Evolutionary conservation across 768 basidiomycete species (phyloP).

Genomic region (Macrolepiota dolichaula): DNA sequence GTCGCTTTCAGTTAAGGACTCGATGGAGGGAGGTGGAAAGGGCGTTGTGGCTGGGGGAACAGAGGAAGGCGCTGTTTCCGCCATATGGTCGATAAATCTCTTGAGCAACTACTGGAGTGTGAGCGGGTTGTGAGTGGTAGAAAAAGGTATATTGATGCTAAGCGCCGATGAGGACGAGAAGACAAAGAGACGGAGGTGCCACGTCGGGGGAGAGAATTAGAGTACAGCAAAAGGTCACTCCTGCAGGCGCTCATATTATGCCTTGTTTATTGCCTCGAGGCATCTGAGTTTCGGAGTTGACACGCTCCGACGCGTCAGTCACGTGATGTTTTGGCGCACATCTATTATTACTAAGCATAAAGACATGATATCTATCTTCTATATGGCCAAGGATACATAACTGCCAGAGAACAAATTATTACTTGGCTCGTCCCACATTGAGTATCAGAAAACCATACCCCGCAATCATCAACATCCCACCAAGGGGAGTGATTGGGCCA

Average conservation of each 20-base stretch:
- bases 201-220: conserved; percentile 5
- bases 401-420: conserved; percentile 5
- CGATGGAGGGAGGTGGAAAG: conserved; percentile 22
- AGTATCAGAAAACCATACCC: conserved; percentile 42
- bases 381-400: conserved; percentile 15
- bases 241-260: conserved; percentile 16
- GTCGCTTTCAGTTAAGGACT: conserved; percentile 26
- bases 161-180: conserved; percentile 3
- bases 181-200: conserved; percentile 10
- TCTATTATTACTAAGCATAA: neutral
- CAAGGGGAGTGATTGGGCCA: conserved; percentile 67
- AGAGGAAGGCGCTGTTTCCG: conserved; percentile 12
- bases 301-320: conserved; percentile 34
- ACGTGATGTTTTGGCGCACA: conserved; percentile 24
- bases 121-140: neutral
- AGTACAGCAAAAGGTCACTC: neutral
- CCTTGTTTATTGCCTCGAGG: conserved; percentile 30
- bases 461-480: conserved; percentile 60
- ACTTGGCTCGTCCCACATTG: neutral
- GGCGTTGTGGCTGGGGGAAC: conserved; percentile 15
- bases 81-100: conserved; percentile 4
- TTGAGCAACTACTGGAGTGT: neutral
- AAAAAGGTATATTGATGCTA: neutral
- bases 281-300: conserved; percentile 28
- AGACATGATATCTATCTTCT: neutral